phyloP scores from a whole-genome alignment of 1,139 yeast species.

The Starmera stellimalicola region DNA sequence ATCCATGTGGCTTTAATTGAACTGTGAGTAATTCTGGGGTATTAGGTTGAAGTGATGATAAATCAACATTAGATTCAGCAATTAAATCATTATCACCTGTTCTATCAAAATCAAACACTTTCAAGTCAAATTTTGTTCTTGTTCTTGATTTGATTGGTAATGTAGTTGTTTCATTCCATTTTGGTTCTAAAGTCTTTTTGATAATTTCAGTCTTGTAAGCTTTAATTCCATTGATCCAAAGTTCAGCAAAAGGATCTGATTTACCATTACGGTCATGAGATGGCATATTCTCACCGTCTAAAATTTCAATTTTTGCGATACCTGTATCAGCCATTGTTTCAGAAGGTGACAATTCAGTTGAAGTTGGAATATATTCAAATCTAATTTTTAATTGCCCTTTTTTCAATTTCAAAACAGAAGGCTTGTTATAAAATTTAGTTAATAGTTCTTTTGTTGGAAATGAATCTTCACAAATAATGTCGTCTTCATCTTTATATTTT shows the following conservation, averaged over 20 bases:
- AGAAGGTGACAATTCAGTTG: constrained; percentile 40
- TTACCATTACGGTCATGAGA: constrained; percentile 66
- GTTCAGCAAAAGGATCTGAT: constrained; percentile 56
- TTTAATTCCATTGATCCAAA: constrained; percentile 44
- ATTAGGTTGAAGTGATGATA: constrained; percentile 37
- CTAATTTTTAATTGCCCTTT: constrained; percentile 36
- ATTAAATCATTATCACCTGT: constrained; percentile 57
- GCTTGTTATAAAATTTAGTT: constrained; percentile 35
- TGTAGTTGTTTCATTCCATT: constrained; percentile 55
- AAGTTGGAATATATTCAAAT: constrained; percentile 53
- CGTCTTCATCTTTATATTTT: constrained; percentile 36
- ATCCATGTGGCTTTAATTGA: constrained; percentile 53
- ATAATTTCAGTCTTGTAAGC: constrained; percentile 49
- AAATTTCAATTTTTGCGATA: constrained; percentile 40
- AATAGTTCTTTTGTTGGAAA: constrained; percentile 46
- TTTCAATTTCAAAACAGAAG: constrained; percentile 36
- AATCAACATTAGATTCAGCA: constrained; percentile 43
- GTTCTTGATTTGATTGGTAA: constrained; percentile 56
- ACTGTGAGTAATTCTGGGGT: constrained; percentile 37
- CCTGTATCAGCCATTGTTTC: constrained; percentile 69
- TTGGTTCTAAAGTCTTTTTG: constrained; percentile 59
- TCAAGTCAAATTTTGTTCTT: constrained; percentile 37
- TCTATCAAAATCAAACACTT: constrained; percentile 69
- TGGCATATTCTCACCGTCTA: constrained; percentile 42
- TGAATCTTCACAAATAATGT: constrained; percentile 39